These are phyloP conservation scores for Esteya vermicola DNA, from an alignment of 2,329 filamentous ascomycete species.

Conservation along the genomic window DNA sequence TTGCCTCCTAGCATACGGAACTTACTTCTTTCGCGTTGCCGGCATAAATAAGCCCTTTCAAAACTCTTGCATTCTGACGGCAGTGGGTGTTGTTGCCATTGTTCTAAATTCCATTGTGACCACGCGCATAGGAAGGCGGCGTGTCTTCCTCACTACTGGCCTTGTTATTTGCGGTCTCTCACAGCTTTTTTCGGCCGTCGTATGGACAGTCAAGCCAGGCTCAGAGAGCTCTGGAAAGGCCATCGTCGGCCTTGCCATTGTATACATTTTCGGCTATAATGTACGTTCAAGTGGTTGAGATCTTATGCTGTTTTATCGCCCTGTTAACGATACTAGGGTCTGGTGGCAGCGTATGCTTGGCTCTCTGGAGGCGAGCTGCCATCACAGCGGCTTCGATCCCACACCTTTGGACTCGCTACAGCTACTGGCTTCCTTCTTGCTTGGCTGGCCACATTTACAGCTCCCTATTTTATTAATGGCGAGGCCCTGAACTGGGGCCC, in stretches of 20 bases:
- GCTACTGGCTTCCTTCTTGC: slow-evolving; percentile 39
- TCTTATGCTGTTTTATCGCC: neutral
- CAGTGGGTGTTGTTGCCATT: slow-evolving; percentile 39
- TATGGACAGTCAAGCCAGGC: slow-evolving; percentile 30
- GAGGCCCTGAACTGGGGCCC: slow-evolving; percentile 39
- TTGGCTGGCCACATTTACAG: slow-evolving; percentile 43
- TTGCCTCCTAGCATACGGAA: slow-evolving; percentile 41
- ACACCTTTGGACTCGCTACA: slow-evolving; percentile 41
- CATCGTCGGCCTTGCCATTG: slow-evolving; percentile 35
- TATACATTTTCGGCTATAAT: slow-evolving; percentile 41
- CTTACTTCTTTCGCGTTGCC: slow-evolving; percentile 48
- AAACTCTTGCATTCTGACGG: slow-evolving; percentile 39
- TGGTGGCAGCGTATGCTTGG: slow-evolving; percentile 43
- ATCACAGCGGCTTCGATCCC: slow-evolving; percentile 38
- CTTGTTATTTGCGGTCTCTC: slow-evolving; percentile 36
- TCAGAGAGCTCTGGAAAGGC: slow-evolving; percentile 25
- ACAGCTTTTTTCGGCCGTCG: slow-evolving; percentile 37
- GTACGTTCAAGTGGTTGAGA: slow-evolving; percentile 7
- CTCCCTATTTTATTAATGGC: slow-evolving; percentile 46
- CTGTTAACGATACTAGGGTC: slow-evolving; percentile 14
- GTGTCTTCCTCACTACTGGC: slow-evolving; percentile 36
- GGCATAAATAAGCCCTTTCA: slow-evolving; percentile 39
- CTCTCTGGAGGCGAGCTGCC: slow-evolving; percentile 41
- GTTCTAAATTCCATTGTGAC: slow-evolving; percentile 37
- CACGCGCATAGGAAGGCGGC: slow-evolving; percentile 35